Evolutionary conservation across 148 eudicot species (phyloP).

Genomic region (Amaranthus hypochondriacus): DNA sequence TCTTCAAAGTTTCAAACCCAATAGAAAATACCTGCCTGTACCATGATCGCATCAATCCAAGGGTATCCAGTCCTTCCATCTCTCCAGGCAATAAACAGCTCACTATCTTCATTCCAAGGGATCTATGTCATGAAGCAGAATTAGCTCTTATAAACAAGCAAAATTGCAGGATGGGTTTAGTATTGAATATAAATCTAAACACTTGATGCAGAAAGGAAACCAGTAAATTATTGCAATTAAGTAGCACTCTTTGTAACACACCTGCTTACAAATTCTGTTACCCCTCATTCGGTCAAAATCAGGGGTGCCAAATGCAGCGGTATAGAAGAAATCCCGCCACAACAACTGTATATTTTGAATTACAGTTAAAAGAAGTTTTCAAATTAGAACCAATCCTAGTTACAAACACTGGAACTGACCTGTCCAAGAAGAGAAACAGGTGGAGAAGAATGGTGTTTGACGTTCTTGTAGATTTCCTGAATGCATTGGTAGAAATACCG

Average conservation of each 20-base stretch:
- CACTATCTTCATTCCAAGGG: slow-evolving; percentile 74
- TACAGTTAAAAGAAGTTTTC: neutral
- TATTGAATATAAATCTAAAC: neutral
- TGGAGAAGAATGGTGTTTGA: slow-evolving; percentile 62
- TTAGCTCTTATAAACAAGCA: neutral
- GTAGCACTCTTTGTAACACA: slow-evolving; percentile 13
- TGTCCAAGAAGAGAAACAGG: slow-evolving; percentile 98
- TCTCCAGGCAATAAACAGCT: slow-evolving; percentile 82
- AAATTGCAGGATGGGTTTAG: neutral
- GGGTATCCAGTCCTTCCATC: slow-evolving; percentile 92
- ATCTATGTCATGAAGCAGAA: slow-evolving; percentile 38
- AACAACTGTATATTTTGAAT: slow-evolving; percentile 47
- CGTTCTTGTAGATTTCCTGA: slow-evolving; percentile 50
- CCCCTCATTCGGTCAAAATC: slow-evolving; percentile 72
- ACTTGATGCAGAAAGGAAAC: neutral
- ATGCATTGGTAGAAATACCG: slow-evolving; percentile 83
- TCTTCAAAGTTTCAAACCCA: neutral
- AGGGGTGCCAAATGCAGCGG: slow-evolving; percentile 76
- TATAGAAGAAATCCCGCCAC: slow-evolving; percentile 95
- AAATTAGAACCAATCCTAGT: neutral
- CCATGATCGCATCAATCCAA: slow-evolving; percentile 96
- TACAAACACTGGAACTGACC: slow-evolving; percentile 30
- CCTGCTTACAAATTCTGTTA: slow-evolving; percentile 90
- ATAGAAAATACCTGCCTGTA: slow-evolving; percentile 54
- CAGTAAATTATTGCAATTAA: neutral